Evolutionary conservation across 2,329 filamentous ascomycete species (phyloP), one percentile per base, ranked within the genome.

Genomic region (Epichloe elymi): DNA sequence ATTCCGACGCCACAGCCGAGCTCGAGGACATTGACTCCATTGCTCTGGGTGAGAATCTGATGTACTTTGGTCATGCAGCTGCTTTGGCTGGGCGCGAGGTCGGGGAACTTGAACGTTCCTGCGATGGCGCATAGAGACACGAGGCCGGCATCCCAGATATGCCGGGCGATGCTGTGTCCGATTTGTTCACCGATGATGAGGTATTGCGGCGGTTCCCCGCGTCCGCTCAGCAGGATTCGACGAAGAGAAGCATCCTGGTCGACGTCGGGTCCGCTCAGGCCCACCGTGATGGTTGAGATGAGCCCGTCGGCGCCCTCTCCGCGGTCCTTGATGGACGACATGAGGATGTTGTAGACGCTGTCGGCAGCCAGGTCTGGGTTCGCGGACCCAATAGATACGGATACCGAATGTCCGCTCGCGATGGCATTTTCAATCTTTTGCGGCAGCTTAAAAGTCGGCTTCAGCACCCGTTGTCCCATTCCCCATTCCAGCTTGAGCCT

Each of bases 131-230:
- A 65, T 17, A 67, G 56, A 1, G 72, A 70, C 5, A 75, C 65
- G 10, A 80, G 64, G 0, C 78, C 78, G 1, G 71, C 76, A 49
- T 81, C 78, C 78, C 78, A 81, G 5, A 80, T 67, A 53, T 80
- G 77, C 3, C 77, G 71, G 0, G 77, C 76, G 50, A 81, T 80
- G 58, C 75, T 79, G 62, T 80, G 76, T 14, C 76, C 77, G 10
- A 80, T 71, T 49, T 79, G 75, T 53, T 81, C 78, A 49, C 76
- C 72, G 4, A 80, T 63, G 30, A 71, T 66, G 7, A 78, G 54
- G 10, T 55, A 57, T 0, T 61, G 57, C 2, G 61, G 44, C 15
- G 55, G 55, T 8, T 58, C 58, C 58, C 55, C 33, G 1, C 53
- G 54, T 1, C 58, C 59, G 5, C 57, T 61, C 36, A 67, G 46